phyloP scores from a whole-genome alignment of 345 rosid species.

The Trapa bicornis region DNA sequence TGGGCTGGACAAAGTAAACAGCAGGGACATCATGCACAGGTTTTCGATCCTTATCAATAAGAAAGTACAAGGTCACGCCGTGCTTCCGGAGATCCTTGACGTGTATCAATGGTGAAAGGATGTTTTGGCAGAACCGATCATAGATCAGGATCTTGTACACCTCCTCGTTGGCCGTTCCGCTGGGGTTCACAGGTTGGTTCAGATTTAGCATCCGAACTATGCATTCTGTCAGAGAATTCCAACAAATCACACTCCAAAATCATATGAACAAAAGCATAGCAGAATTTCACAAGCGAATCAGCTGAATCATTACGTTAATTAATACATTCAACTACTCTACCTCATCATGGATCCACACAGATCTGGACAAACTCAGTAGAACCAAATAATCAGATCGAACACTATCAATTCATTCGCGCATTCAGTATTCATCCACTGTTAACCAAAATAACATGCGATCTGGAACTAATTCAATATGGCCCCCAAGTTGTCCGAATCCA shows the following conservation, averaged over 20 bases:
- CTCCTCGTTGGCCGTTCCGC: conserved; percentile 74
- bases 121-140: conserved; percentile 74
- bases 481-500: no score
- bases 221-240: conserved; percentile 45
- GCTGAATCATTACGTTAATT: not conserved
- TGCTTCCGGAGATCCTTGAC: conserved; percentile 96
- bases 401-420: not conserved
- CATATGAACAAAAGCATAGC: not conserved
- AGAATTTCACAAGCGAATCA: not conserved
- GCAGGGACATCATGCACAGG: conserved; percentile 86
- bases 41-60: conserved; percentile 70
- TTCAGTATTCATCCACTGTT: not conserved
- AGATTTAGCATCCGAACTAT: conserved; percentile 84
- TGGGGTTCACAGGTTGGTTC: conserved; percentile 81
- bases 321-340: not conserved
- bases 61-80: conserved; percentile 87
- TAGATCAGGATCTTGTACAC: conserved; percentile 95
- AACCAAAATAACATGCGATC: not conserved
- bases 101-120: conserved; percentile 87
- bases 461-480: not conserved
- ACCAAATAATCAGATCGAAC: not conserved
- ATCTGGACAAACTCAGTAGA: not conserved
- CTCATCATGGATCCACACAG: not conserved
- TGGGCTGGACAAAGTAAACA: conserved; percentile 80
- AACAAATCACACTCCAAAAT: not conserved